Conservation (phyloP, 2,329 filamentous ascomycete species). For the Leptographium lundbergii region DNA sequence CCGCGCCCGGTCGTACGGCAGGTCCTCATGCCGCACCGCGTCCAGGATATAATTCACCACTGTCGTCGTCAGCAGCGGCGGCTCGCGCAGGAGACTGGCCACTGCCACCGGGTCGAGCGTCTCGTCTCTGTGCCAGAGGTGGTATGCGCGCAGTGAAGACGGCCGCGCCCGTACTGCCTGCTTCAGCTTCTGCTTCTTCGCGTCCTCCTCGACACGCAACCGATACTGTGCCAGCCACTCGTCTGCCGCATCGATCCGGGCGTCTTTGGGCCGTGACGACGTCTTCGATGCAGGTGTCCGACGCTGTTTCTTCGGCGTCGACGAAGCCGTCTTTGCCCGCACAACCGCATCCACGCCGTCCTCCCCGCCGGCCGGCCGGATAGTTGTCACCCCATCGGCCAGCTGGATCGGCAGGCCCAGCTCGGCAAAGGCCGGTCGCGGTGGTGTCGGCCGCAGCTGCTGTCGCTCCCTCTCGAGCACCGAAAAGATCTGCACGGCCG, state of each 20-base stretch:
- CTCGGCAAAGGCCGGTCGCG: slow-evolving; percentile 57
- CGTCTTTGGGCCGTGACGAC: slow-evolving; percentile 20
- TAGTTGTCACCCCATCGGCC: neutral
- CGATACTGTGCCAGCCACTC: slow-evolving; percentile 24
- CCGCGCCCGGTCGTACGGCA: slow-evolving; percentile 35
- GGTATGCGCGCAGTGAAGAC: slow-evolving; percentile 43
- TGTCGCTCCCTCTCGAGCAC: slow-evolving; percentile 56
- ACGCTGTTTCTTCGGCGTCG: slow-evolving; percentile 1
- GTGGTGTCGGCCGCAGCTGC: slow-evolving; percentile 55
- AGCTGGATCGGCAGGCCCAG: slow-evolving; percentile 40
- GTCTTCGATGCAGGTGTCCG: slow-evolving; percentile 4
- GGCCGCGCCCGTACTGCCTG: slow-evolving; percentile 14
- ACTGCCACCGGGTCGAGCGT: slow-evolving; percentile 35
- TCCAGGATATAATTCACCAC: slow-evolving; percentile 47
- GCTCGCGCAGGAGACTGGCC: slow-evolving; percentile 43
- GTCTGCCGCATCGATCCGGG: slow-evolving; percentile 31
- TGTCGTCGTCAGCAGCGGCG: slow-evolving; percentile 43
- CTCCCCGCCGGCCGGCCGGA: slow-evolving; percentile 1
- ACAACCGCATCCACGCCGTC: neutral
- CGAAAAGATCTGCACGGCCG: slow-evolving; percentile 59
- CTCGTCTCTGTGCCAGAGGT: slow-evolving; percentile 46
- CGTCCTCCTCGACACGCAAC: neutral
- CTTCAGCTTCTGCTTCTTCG: neutral
- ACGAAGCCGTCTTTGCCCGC: neutral
- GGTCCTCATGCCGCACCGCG: slow-evolving; percentile 35